Conservation (phyloP, 2,329 filamentous ascomycete species). For the Cordyceps militaris region DNA sequence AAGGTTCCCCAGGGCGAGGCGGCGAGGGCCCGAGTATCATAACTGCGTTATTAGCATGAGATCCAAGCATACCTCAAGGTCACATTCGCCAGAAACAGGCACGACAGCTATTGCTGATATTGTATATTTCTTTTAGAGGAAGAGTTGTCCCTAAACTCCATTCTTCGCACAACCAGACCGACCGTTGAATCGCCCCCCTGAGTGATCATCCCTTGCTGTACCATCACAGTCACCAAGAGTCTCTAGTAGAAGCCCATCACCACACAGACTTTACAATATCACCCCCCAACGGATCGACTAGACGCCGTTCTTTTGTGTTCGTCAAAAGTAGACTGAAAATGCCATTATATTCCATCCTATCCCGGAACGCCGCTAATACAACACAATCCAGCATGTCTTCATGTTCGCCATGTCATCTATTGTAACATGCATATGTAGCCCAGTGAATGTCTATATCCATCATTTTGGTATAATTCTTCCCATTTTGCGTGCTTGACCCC, state of each 20-base stretch:
- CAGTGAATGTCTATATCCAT: not conserved
- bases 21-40: not conserved
- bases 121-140: not conserved
- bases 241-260: not conserved
- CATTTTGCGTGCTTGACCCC: not conserved
- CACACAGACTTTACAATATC: not conserved
- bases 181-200: no score
- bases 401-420: not conserved
- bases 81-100: no score
- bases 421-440: slow-evolving; percentile 4
- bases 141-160: no score
- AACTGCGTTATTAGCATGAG: not conserved
- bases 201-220: not conserved
- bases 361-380: slow-evolving; percentile 37
- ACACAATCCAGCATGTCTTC: slow-evolving; percentile 25
- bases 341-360: slow-evolving; percentile 32
- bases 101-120: no score
- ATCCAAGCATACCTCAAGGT: not conserved
- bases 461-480: not conserved
- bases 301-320: slow-evolving; percentile 15
- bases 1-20: not conserved
- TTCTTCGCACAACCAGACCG: no score
- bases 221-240: not conserved
- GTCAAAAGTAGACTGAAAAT: slow-evolving; percentile 28
- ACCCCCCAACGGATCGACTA: not conserved